phyloP scores from a whole-genome alignment of 2,329 filamentous ascomycete genomes.

The Diaporthe nobilis region DNA sequence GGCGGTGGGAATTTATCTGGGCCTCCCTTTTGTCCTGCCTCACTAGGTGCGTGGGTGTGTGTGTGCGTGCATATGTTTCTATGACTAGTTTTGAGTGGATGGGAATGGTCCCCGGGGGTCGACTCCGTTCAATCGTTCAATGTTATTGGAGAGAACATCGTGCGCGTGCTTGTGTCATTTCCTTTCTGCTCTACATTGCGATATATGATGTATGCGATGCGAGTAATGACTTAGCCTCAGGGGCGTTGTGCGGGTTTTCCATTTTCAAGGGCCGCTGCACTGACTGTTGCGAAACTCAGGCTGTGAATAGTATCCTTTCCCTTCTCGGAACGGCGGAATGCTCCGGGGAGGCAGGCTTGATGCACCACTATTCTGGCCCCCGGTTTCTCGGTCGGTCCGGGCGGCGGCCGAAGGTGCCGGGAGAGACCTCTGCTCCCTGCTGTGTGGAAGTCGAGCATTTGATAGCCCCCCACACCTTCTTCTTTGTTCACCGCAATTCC shows the following conservation, averaged over 20 bases:
- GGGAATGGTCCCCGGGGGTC: too few relatives aligned
- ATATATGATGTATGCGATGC: too few relatives aligned
- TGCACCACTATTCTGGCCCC: background rate
- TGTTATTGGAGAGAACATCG: background rate
- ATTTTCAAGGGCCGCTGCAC: background rate
- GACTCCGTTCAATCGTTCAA: background rate
- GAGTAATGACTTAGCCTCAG: background rate
- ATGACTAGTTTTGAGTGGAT: background rate
- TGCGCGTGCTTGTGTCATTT: too few relatives aligned
- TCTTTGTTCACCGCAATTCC: background rate
- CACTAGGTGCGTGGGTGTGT: background rate
- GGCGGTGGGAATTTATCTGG: slow-evolving; percentile 17
- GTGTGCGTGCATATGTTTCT: background rate
- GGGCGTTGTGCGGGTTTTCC: background rate
- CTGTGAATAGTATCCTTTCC: too few relatives aligned
- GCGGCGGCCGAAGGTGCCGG: background rate
- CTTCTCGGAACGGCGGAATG: background rate
- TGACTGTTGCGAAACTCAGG: too few relatives aligned
- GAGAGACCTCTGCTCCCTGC: background rate
- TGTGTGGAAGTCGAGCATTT: background rate
- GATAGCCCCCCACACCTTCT: background rate
- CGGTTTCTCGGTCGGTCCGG: background rate
- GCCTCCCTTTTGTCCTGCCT: background rate
- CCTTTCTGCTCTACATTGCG: too few relatives aligned
- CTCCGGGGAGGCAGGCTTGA: background rate